phyloP scores from a whole-genome alignment of 129 eudicot species.

The Helianthus annuus region DNA sequence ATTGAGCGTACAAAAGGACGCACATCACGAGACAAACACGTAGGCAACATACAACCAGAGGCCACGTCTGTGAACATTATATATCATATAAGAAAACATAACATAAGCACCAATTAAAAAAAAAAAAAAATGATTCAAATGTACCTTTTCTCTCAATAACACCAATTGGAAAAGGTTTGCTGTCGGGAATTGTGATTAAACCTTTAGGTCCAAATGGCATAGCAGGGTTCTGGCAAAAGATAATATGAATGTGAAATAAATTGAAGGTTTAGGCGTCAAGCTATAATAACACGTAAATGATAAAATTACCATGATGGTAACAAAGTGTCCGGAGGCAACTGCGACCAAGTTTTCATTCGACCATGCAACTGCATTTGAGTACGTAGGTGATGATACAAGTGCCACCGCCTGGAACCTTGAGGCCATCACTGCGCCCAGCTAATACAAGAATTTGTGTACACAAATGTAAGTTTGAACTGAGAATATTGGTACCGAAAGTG shows the following conservation, averaged over 20 bases:
- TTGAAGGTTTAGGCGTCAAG: neutral
- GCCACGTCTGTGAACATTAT: conserved; percentile 51
- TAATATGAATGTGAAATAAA: neutral
- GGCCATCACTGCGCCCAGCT: conserved; percentile 33
- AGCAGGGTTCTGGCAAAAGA: conserved; percentile 59
- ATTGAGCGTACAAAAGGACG: conserved; percentile 80
- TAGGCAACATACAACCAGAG: conserved; percentile 55
- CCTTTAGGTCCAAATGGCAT: conserved; percentile 71
- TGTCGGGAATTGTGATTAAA: conserved; percentile 53
- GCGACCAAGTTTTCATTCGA: conserved; percentile 86
- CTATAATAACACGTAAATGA: neutral
- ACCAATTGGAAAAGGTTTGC: conserved; percentile 61
- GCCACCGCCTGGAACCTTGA: conserved; percentile 72
- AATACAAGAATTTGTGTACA: neutral
- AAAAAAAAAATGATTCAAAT: neutral
- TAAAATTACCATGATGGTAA: conserved; percentile 65
- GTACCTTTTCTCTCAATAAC: conserved; percentile 60
- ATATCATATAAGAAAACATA: conserved; percentile 1
- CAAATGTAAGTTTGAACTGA: neutral
- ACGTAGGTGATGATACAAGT: conserved; percentile 66
- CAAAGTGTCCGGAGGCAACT: conserved; percentile 68
- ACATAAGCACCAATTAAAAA: neutral
- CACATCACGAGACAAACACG: conserved; percentile 54
- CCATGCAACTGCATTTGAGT: conserved; percentile 84
- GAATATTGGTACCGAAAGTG: too few relatives aligned